These are phyloP conservation scores for Boletellus ananiceps DNA, from an alignment of 768 basidiomycete genomes.

Conservation along the genomic window DNA sequence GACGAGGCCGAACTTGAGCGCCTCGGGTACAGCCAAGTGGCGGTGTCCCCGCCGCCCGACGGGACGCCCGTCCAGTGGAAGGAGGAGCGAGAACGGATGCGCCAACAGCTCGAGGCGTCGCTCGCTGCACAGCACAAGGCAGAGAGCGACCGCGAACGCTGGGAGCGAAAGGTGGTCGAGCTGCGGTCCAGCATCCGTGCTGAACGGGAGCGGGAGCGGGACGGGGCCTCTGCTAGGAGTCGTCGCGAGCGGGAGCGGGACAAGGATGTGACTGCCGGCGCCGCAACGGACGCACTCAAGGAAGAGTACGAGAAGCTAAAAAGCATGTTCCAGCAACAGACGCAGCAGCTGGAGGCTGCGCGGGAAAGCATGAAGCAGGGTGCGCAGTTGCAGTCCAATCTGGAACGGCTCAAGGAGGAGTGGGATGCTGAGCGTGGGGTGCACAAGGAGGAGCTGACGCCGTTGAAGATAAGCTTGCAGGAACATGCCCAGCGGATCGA, in stretches of 20 bases:
- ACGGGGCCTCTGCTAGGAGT: slow-evolving; percentile 7
- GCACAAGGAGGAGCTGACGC: slow-evolving; percentile 14
- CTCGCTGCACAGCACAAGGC: slow-evolving; percentile 11
- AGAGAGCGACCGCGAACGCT: slow-evolving; percentile 16
- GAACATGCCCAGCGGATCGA: slow-evolving; percentile 20
- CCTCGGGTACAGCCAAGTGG: slow-evolving; percentile 20
- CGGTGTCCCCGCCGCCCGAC: too few species aligned
- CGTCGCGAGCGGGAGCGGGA: slow-evolving; percentile 20
- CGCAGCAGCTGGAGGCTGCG: slow-evolving; percentile 8
- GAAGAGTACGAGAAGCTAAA: slow-evolving; percentile 26
- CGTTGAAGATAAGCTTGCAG: slow-evolving; percentile 15
- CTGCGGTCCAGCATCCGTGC: slow-evolving; percentile 8
- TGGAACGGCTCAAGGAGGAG: slow-evolving; percentile 15
- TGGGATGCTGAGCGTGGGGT: background rate
- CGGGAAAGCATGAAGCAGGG: slow-evolving; percentile 12
- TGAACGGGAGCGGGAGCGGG: slow-evolving; percentile 18
- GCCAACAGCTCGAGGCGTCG: slow-evolving; percentile 12
- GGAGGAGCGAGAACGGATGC: slow-evolving; percentile 11
- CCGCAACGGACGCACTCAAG: slow-evolving; percentile 9
- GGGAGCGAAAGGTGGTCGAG: slow-evolving; percentile 21
- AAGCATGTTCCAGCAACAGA: slow-evolving; percentile 14
- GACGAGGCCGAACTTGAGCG: slow-evolving; percentile 15
- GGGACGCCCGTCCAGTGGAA: background rate
- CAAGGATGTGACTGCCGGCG: slow-evolving; percentile 2
- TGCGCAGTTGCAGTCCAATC: slow-evolving; percentile 9